Percentiles rank a stretch among this genome's conserved stretches.
Evolutionary conservation across 306 rosid genomes (phyloP).

Genomic region (Pyrus communis): DNA sequence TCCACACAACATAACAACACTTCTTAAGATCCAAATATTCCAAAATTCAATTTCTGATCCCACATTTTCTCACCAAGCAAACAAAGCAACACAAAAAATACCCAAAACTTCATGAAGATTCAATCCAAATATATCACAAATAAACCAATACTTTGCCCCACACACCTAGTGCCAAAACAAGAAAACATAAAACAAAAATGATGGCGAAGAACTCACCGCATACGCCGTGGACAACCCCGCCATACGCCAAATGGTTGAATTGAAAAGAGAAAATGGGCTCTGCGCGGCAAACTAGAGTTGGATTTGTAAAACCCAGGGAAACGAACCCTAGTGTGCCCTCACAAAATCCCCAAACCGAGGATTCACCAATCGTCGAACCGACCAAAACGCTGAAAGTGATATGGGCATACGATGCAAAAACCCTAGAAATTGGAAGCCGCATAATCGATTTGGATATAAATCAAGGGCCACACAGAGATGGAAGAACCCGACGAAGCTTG

Average conservation of each 20-base stretch:
- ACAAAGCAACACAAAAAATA: conserved; percentile 6
- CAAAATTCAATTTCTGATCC: not conserved
- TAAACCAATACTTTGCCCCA: conserved; percentile 4
- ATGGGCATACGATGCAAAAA: conserved; percentile 7
- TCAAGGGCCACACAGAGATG: conserved; percentile 11
- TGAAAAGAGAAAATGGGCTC: conserved; percentile 8
- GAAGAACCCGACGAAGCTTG: conserved; percentile 31
- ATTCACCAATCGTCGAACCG: conserved; percentile 18
- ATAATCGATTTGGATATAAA: conserved; percentile 43
- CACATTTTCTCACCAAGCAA: conserved; percentile 23
- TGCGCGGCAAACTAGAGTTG: conserved; percentile 22
- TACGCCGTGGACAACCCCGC: conserved; percentile 93
- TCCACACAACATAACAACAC: not conserved
- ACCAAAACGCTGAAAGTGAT: not conserved
- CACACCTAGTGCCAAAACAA: not conserved
- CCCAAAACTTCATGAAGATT: not conserved
- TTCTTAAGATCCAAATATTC: conserved; percentile 1
- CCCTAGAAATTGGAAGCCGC: conserved; percentile 41
- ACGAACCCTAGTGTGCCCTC: conserved; percentile 52
- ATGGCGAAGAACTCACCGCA: conserved; percentile 61
- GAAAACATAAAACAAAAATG: not conserved
- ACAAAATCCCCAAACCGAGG: conserved; percentile 13
- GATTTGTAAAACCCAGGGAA: conserved; percentile 55
- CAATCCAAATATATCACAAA: not conserved
- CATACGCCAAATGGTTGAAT: conserved; percentile 90